Percentiles rank a stretch among this genome's conserved stretches.
These are phyloP conservation scores for Amanita jacksonii DNA, from an alignment of 768 basidiomycete genomes.

Conservation along the genomic window DNA sequence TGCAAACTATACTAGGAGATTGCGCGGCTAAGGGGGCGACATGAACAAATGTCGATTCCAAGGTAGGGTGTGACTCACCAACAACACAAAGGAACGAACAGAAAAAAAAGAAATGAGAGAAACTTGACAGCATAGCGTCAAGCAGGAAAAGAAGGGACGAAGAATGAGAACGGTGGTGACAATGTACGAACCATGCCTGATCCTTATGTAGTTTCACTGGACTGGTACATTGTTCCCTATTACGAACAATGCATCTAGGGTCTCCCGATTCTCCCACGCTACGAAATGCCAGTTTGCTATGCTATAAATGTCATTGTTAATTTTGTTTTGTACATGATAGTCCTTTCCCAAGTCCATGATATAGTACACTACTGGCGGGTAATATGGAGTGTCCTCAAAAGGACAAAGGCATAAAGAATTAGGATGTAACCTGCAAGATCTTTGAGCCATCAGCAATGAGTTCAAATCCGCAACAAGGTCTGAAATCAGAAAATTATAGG, in stretches of 20 bases:
- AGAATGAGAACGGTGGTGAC: neutral
- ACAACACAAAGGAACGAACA: conserved; percentile 24
- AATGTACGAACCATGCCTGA: neutral
- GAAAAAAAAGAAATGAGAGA: conserved; percentile 17
- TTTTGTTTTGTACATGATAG: too few species aligned
- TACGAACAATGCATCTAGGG: conserved; percentile 1
- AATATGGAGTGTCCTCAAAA: too few species aligned
- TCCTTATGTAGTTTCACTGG: neutral
- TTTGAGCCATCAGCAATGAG: neutral
- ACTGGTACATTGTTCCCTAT: conserved; percentile 4
- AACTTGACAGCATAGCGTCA: conserved; percentile 9
- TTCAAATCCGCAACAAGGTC: neutral
- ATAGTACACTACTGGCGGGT: too few species aligned
- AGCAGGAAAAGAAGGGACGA: conserved; percentile 1
- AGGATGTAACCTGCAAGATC: too few species aligned
- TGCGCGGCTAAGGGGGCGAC: conserved; percentile 49
- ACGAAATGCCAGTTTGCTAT: neutral
- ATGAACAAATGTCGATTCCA: conserved; percentile 7
- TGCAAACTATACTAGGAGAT: conserved; percentile 59
- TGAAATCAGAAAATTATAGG: conserved; percentile 33
- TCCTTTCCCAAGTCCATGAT: too few species aligned
- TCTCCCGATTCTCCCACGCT: too few species aligned
- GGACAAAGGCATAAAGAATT: too few species aligned
- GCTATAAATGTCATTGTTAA: too few species aligned
- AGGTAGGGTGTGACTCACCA: conserved; percentile 22